Evolutionary conservation across 768 basidiomycete species (phyloP).

Genomic region (Boletellus ananas): DNA sequence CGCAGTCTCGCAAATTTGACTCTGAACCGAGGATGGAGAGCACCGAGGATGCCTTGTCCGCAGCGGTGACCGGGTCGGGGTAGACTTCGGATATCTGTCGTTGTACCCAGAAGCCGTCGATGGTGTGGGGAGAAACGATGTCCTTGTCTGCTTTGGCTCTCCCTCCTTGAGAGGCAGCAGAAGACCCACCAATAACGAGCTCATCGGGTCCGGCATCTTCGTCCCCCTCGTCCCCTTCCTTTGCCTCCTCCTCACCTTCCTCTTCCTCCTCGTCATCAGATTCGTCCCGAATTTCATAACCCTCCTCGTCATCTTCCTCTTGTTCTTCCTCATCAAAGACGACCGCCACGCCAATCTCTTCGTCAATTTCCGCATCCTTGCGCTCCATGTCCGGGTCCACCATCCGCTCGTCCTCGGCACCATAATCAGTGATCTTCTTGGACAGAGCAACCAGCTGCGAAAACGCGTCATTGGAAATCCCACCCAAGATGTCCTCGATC

Average conservation of each 20-base stretch:
- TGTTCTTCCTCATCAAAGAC: conserved; percentile 97
- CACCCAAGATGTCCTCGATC: conserved; percentile 69
- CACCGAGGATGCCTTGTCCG: conserved; percentile 84
- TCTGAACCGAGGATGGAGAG: conserved; percentile 85
- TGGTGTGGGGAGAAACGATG: conserved; percentile 80
- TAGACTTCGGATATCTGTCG: conserved; percentile 88
- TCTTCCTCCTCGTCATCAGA: conserved; percentile 74
- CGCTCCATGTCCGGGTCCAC: conserved; percentile 77
- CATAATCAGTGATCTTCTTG: conserved; percentile 97
- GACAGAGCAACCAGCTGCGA: conserved; percentile 77
- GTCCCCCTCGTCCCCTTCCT: conserved; percentile 40
- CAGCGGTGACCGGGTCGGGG: conserved; percentile 90
- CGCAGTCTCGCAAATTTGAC: conserved; percentile 83
- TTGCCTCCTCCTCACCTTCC: conserved; percentile 43
- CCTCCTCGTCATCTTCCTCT: conserved; percentile 89
- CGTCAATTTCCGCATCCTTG: conserved; percentile 88
- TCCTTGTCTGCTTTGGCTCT: conserved; percentile 67
- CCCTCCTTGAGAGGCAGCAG: conserved; percentile 41
- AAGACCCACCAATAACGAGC: conserved; percentile 74
- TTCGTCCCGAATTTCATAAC: conserved; percentile 81
- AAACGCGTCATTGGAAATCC: conserved; percentile 69
- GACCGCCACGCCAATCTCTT: conserved; percentile 95
- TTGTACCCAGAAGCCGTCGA: conserved; percentile 99
- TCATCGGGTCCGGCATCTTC: conserved; percentile 59
- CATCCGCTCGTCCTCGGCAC: conserved; percentile 77